These are phyloP conservation scores for Nicotiana rustica DNA, from an alignment of 305 asterid genomes.

Conservation along the genomic window DNA sequence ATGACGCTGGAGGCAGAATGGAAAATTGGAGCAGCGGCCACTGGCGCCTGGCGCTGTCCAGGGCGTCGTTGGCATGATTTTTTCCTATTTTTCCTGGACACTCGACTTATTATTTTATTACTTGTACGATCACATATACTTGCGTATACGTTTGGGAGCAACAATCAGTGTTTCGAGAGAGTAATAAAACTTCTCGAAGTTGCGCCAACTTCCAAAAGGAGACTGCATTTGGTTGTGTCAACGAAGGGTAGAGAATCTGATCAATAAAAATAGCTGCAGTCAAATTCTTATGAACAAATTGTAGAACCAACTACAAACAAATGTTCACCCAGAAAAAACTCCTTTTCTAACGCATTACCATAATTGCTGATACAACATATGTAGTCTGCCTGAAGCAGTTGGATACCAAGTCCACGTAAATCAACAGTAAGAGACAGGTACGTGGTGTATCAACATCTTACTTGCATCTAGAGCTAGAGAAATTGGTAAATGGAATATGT, in stretches of 20 bases:
- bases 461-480: slow-evolving; percentile 36
- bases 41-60: no score
- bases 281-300: not conserved
- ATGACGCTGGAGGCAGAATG: no score
- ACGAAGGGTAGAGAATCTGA: not conserved
- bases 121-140: no score
- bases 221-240: not conserved
- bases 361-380: slow-evolving; percentile 21
- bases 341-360: slow-evolving; percentile 20
- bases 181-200: not conserved
- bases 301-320: not conserved
- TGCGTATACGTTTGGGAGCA: no score
- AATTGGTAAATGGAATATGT: slow-evolving; percentile 38
- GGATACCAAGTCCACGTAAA: not conserved
- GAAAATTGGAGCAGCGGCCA: no score
- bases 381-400: not conserved
- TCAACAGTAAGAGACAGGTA: slow-evolving; percentile 14
- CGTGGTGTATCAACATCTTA: slow-evolving; percentile 14
- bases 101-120: no score
- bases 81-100: no score
- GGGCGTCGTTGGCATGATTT: no score
- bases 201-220: not conserved
- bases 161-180: not conserved
- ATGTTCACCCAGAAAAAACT: not conserved
- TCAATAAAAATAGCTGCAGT: not conserved